A percentile compares a stretch with the other conserved stretches of the same genome.
Conservation (phyloP, 2,329 filamentous ascomycete species). For the Colletotrichum sp. region DNA sequence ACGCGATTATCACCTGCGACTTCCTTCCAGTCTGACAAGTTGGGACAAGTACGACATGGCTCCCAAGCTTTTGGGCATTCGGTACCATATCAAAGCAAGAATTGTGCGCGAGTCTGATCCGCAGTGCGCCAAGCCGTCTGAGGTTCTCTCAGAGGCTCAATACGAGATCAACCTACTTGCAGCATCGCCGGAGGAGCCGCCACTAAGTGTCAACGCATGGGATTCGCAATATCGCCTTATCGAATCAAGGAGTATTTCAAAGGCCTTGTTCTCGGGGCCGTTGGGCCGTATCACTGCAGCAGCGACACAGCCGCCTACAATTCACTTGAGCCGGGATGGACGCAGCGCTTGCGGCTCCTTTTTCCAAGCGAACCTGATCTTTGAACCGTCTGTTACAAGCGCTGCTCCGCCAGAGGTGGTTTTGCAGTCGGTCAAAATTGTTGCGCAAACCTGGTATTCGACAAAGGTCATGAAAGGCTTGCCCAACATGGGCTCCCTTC, state of each 20-base stretch:
- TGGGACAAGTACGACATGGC: constrained; percentile 61
- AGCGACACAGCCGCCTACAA: constrained; percentile 50
- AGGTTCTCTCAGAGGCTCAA: constrained; percentile 43
- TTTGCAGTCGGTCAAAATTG: constrained; percentile 53
- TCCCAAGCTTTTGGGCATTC: constrained; percentile 56
- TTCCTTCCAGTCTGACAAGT: constrained; percentile 56
- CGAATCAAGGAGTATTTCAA: constrained; percentile 57
- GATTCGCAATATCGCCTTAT: constrained; percentile 55
- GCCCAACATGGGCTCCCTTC: constrained; percentile 54
- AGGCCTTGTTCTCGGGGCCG: constrained; percentile 55
- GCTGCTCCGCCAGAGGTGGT: constrained; percentile 52
- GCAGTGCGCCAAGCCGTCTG: constrained; percentile 14
- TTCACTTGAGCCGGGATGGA: constrained; percentile 55
- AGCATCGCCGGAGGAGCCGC: constrained; percentile 51
- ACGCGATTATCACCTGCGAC: constrained; percentile 54
- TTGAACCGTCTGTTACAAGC: constrained; percentile 47
- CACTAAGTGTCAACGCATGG: constrained; percentile 49
- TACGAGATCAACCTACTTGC: constrained; percentile 58
- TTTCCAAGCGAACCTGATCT: constrained; percentile 50
- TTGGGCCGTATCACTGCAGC: constrained; percentile 52
- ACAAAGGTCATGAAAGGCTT: constrained; percentile 46
- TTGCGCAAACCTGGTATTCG: constrained; percentile 57
- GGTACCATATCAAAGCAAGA: constrained; percentile 57
- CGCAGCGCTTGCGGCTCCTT: constrained; percentile 44
- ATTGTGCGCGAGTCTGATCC: constrained; percentile 34